Evolutionary conservation across 2,329 filamentous ascomycete genomes (phyloP), one percentile per base, ranked within the genome.

Genomic region (Colletotrichum theobromicola): DNA sequence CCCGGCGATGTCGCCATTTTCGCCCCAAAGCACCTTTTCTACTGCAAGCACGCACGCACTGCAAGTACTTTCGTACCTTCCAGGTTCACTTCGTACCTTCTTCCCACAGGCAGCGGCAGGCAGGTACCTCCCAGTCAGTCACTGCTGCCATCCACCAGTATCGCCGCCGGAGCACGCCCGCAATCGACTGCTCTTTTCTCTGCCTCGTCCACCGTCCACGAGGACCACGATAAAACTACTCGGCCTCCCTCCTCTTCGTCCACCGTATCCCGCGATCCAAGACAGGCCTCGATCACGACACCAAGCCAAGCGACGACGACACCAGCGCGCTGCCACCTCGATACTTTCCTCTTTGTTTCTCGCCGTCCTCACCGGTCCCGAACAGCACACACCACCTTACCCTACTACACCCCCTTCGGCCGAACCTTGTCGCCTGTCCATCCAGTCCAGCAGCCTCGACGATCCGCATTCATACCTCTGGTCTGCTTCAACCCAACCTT

Each of bases 1-100:
- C 42, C 42, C 42, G 42, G 79, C 72, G 80, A 84, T 84, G 83
- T 84, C 83, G 83, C 83, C 82, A 84, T 84, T 81, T 78, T 80
- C 75, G 79, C 81, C 80, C 79, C 80, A 82, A 80, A 84, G 83
- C 83, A 84, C 79, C 77, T n/a, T n/a, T n/a, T n/a, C n/a, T n/a
- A n/a, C n/a, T n/a, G n/a, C n/a, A n/a, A n/a, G n/a, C n/a, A n/a
- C n/a, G n/a, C n/a, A n/a, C n/a, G n/a, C n/a, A n/a, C n/a, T n/a
- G n/a, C n/a, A n/a, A n/a, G n/a, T n/a, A n/a, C n/a, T n/a, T n/a
- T n/a, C n/a, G n/a, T n/a, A n/a, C n/a, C n/a, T n/a, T n/a, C n/a
- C n/a, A n/a, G n/a, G n/a, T n/a, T n/a, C n/a, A n/a, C n/a, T n/a
- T n/a, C n/a, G n/a, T n/a, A n/a, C n/a, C n/a, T n/a, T n/a, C n/a